Evolutionary conservation across 805 yeast genomes (phyloP), one percentile per base, ranked within the genome.

Genomic region (Starmerella apicola): DNA sequence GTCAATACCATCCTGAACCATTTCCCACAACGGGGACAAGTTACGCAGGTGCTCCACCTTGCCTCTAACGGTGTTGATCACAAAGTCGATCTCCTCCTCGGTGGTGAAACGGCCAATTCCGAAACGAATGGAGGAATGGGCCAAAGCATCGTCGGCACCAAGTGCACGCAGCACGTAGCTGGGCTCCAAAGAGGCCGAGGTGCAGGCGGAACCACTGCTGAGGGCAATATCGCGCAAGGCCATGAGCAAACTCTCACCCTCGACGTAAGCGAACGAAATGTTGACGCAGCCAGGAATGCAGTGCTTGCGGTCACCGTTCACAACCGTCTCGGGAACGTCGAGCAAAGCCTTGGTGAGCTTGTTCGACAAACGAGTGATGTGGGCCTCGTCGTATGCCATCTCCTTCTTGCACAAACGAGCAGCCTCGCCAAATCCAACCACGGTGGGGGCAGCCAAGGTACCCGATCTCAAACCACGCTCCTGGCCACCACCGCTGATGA

Each of bases 1-100:
- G 58, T 91, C 98, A 55, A 91, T 88, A 51, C 98, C 98, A 51
- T 91, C 97, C 63, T 91, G 95, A 42, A 84, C 95, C 97, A 91
- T 86, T 66, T 91, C 98, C 97, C 97, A 91, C 54, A 91, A 68
- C 36, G 98, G 98, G 42, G 91, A 77, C 64, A 91, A 70, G 56
- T 85, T 88, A 63, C 98, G 76, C 58, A 91, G 71, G 64, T 84
- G 84, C 48, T 77, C 78, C 40, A 91, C 97, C 62, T 96, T 76
- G 59, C 83, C 86, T 41, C 74, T 69, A 43, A 91, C 83, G 12
- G 95, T 95, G 43, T 79, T 68, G 49, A 91, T 70, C 36, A 91
- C 98, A 57, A 86, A 91, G 58, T 91, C 97, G 39, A 91, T 74
- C 64, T 91, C 98, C 37, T 75, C 94, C 53, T 86, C 95, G 13